phyloP scores from a whole-genome alignment of 2,329 filamentous ascomycete species.

The Fusarium subtropicale region DNA sequence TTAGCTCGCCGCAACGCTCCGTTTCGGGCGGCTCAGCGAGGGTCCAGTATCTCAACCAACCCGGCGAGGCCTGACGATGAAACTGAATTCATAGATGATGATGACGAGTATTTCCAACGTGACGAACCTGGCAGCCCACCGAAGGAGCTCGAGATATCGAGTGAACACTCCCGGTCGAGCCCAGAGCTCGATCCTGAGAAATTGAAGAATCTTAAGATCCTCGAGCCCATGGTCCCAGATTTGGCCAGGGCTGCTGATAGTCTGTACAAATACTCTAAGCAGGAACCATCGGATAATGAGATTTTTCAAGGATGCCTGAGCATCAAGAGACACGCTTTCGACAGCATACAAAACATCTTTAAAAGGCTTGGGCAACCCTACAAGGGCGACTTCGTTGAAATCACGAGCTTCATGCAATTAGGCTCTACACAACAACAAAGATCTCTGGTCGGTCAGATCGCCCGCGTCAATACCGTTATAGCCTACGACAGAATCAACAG shows the following conservation, averaged over 20 bases:
- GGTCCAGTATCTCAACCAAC: slow-evolving; percentile 32
- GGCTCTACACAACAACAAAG: not conserved
- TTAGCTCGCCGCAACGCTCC: slow-evolving; percentile 44
- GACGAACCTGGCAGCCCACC: slow-evolving; percentile 20
- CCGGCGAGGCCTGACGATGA: slow-evolving; percentile 42
- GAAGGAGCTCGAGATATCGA: not conserved
- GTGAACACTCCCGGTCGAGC: slow-evolving; percentile 1
- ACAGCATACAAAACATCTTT: slow-evolving; percentile 44
- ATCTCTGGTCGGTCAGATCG: slow-evolving; percentile 36
- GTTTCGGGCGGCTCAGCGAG: slow-evolving; percentile 23
- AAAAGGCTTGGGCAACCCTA: slow-evolving; percentile 22
- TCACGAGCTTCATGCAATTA: slow-evolving; percentile 17
- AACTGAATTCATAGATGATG: slow-evolving; percentile 30
- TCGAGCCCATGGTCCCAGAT: slow-evolving; percentile 45
- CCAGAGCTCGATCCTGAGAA: slow-evolving; percentile 21
- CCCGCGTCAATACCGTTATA: slow-evolving; percentile 52
- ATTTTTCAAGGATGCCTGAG: slow-evolving; percentile 41
- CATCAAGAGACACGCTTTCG: slow-evolving; percentile 47
- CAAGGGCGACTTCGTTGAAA: slow-evolving; percentile 48
- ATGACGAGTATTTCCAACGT: slow-evolving; percentile 8
- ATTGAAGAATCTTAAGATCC: slow-evolving; percentile 35
- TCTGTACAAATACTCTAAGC: slow-evolving; percentile 45
- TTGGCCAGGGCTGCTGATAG: slow-evolving; percentile 45
- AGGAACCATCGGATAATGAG: slow-evolving; percentile 26
- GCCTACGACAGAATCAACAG: slow-evolving; percentile 48